Base-by-base conservation (phyloP, 2,329 filamentous ascomycete species). In the Penicillium brasilianum region DNA sequence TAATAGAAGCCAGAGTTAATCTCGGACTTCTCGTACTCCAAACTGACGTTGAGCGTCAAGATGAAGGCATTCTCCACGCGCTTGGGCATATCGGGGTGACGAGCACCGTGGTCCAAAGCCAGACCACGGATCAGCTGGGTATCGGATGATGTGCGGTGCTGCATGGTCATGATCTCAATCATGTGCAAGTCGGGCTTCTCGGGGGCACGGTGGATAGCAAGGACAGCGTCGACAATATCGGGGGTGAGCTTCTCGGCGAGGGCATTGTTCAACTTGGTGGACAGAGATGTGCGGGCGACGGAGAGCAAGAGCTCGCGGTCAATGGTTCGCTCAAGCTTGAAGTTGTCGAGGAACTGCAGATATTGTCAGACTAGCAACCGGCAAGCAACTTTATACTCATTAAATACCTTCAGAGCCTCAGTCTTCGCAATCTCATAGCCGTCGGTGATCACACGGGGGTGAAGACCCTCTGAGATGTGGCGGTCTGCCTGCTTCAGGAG, bases 141-240 rank as follows among this genome's bases (percentile, higher is more conserved):
- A 78, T 99, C 95, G 34, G 95, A 92, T 61, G 94, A 93, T 55
- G 92, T 93, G 70, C 94, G 91, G 83, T 99, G 95, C 82, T 99
- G 95, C 94, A 99, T 98, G 78, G 96, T 98, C 95, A 99, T 99
- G 72, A 99, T 98, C 81, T 99, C 95, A 69, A 99, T 86, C 95
- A 99, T 99, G 83, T 98, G 94, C 74, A 99, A 81, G 80, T 99
- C 95, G 59, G 96, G 96, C 83, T 98, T 98, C 65, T 87, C 88
- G 28, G 92, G 92, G 18, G 91, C 83, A 77, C 93, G 86, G 83
- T 97, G 93, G 77, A 99, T 99, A 66, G 95, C 87, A 59, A 99
- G 88, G 51, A 99, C 95, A 61, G 95, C 91, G 76, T 99, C 95
- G 73, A 98, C 95, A 73, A 99, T 97, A 72, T 92, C 91, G 60